Evolutionary conservation across 495 filamentous ascomycete genomes (phyloP).

Genomic region (Hypoxylon trugodes): DNA sequence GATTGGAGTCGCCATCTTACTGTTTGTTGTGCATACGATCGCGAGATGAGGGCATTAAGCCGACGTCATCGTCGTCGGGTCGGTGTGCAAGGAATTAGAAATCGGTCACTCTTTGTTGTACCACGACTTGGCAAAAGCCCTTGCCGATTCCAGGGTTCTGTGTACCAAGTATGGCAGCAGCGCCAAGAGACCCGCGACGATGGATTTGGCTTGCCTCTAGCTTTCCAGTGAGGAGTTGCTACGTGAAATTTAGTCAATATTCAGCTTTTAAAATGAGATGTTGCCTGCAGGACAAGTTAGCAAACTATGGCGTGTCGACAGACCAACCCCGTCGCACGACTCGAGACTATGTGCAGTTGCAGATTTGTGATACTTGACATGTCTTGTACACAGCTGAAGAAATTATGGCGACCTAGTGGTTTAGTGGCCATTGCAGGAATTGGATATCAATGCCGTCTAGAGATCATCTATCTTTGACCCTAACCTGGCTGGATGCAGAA

Average conservation of each 20-base stretch:
- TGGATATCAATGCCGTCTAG: conserved; percentile 11
- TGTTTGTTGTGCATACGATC: conserved; percentile 20
- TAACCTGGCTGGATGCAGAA: conserved; percentile 12
- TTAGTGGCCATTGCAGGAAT: no score
- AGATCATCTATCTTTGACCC: conserved; percentile 22
- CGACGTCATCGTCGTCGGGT: conserved; percentile 30
- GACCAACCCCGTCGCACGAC: conserved; percentile 16
- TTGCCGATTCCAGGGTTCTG: conserved; percentile 18
- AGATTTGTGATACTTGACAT: conserved; percentile 23
- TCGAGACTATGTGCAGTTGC: conserved; percentile 3
- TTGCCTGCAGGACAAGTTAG: conserved; percentile 23
- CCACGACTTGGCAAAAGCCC: background rate
- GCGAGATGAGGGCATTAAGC: conserved; percentile 11
- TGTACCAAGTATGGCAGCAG: conserved; percentile 22
- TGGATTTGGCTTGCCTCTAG: conserved; percentile 20
- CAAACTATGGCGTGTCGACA: conserved; percentile 19
- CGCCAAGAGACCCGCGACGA: conserved; percentile 32
- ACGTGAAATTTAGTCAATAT: conserved; percentile 11
- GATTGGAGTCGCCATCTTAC: conserved; percentile 18
- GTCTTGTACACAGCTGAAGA: conserved; percentile 1
- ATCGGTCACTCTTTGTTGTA: conserved; percentile 21
- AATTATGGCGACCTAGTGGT: background rate
- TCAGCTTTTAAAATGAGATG: conserved; percentile 4
- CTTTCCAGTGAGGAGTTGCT: conserved; percentile 9
- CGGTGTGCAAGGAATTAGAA: conserved; percentile 34